Base-by-base conservation (phyloP, 1,139 yeast genomes). In the Debaryomyces fabryi region DNA sequence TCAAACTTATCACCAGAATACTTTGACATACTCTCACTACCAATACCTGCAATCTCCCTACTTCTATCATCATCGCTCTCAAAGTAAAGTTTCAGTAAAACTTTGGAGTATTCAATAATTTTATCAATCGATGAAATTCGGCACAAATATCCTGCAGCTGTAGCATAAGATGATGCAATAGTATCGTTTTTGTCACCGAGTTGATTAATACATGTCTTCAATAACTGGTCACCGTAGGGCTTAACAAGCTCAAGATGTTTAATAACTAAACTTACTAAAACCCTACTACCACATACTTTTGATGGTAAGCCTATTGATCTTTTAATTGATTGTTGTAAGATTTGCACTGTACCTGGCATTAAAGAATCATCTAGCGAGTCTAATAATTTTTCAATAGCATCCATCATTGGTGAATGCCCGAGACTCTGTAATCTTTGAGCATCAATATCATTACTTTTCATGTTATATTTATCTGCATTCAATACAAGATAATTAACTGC, bases 301-400 rank as follows among this genome's bases (percentile, higher is more conserved):
- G 97, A 90, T 0, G 98, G 97, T 27, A 93, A 73, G 0, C 98
- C 99, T 29, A 92, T 88, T 0, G 96, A 82, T 51, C 76, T 79
- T 52, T 83, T 84, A 6, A 88, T 76, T 1, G 85, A 74, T 12
- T 59, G 68, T 48, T 67, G 79, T 47, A 83, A 68, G 47, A 63
- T 68, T 4, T 70, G 72, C 6, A 89, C 72, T 40, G 86, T 74
- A 2, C 76, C 80, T 0, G 72, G 78, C 69, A 88, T 73, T 41
- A 75, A 63, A 0, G 68, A 64, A 30, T 74, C 82, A 60, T 84
- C 87, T 10, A 86, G 62, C 37, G 76, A 64, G 45, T 81, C 86
- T 50, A 91, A 69, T 56, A 92, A 66, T 45, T 76, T 81, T 56
- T 91, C 97, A 48, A 92, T 76, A 0, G 96, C 87, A 50, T 86